Evolutionary conservation across 2,329 filamentous ascomycete species (phyloP), one percentile per base, ranked within the genome.

Genomic region (Colletotrichum sp.): DNA sequence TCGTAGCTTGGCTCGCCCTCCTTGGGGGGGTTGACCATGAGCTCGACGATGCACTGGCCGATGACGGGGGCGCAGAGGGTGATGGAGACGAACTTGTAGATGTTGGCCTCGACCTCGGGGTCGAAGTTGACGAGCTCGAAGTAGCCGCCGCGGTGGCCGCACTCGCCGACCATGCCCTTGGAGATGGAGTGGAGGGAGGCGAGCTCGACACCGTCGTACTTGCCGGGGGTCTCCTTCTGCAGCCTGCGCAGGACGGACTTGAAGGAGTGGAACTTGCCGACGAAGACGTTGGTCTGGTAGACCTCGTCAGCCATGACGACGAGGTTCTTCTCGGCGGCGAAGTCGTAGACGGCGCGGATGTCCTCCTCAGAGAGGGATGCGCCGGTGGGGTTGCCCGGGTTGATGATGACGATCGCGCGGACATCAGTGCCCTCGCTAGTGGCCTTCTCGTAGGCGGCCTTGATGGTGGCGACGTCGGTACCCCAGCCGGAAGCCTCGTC

Each of bases 151-250:
- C 97, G 95, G 89, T 99, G 97, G 68, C 97, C 97, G 84, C 97
- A 99, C 89, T 99, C 97, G 83, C 97, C 97, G 10, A 98, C 95
- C 96, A 99, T 99, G 81, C 97, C 97, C 91, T 99, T 99, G 83
- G 95, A 98, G 72, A 98, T 91, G 81, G 94, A 96, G 90, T 99
- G 96, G 79, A 99, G 90, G 68, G 95, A 98, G 65, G 94, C 96
- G 74, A 99, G 92, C 88, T 99, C 96, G 76, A 99, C 89, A 79
- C 91, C 85, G 85, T 98, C 95, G 87, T 95, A 99, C 84, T 92
- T 93, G 81, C 92, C 94, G 1, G 94, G 92, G 60, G 89, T 86
- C 83, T 93, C 91, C 84, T 93, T 89, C 85, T 99, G 96, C 81
- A 99, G 88, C 80, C 94, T 90, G 78, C 96, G 92, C 67, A 99